These are phyloP conservation scores for Cryphonectria japonica DNA, from an alignment of 2,329 filamentous ascomycete genomes.

Conservation along the genomic window DNA sequence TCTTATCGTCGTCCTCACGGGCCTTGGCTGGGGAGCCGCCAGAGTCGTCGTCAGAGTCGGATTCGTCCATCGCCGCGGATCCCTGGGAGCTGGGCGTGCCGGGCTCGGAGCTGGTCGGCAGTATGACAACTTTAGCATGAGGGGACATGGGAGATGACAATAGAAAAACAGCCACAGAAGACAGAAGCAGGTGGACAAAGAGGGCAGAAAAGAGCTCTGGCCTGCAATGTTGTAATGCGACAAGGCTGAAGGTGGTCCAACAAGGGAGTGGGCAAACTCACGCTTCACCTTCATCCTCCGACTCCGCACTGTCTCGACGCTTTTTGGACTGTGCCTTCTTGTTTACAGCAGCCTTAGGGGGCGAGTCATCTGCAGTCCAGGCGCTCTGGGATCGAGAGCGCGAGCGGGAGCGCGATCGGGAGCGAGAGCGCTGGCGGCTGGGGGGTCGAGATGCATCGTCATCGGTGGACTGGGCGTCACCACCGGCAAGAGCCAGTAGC, in stretches of 20 bases:
- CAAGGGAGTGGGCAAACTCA: conserved; percentile 54
- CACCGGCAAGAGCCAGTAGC: conserved; percentile 88
- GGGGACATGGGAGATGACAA: background rate
- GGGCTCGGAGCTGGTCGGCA: conserved; percentile 23
- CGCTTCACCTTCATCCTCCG: conserved; percentile 81
- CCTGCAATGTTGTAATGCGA: background rate
- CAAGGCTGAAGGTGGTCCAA: conserved; percentile 12
- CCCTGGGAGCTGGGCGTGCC: conserved; percentile 69
- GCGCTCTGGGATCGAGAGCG: conserved; percentile 42
- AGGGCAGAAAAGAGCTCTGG: background rate
- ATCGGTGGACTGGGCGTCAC: conserved; percentile 62
- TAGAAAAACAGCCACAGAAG: no score
- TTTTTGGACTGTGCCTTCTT: conserved; percentile 49
- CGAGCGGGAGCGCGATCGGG: conserved; percentile 34
- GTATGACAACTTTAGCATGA: conserved; percentile 26
- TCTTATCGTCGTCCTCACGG: conserved; percentile 57
- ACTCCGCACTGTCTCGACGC: conserved; percentile 61
- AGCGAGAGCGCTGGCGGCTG: conserved; percentile 59
- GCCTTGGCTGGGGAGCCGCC: conserved; percentile 55
- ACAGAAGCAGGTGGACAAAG: background rate
- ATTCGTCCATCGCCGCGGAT: conserved; percentile 90
- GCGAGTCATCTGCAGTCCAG: conserved; percentile 18
- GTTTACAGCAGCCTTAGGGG: conserved; percentile 38
- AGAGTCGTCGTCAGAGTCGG: conserved; percentile 68
- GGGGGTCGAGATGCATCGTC: conserved; percentile 59